Percentiles rank a stretch among this genome's conserved stretches.
Conservation (phyloP, 2,329 filamentous ascomycete genomes). For the Venturia carpophila region DNA sequence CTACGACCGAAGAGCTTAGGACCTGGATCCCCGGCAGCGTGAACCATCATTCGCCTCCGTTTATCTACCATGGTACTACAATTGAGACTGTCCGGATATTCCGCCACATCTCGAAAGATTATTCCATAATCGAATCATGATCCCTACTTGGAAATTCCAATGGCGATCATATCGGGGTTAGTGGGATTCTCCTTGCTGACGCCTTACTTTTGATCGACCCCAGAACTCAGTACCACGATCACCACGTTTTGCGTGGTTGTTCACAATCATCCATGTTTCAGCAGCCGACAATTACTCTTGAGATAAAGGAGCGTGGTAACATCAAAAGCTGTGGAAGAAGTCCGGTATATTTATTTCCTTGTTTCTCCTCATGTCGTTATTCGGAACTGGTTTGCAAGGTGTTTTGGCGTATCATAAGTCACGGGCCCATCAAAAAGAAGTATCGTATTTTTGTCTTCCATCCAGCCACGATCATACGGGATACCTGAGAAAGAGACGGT, state of each 20-base stretch:
- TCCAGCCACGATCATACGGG: neutral
- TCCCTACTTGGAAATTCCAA: neutral
- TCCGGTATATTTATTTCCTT: neutral
- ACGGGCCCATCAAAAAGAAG: neutral
- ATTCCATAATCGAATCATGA: neutral
- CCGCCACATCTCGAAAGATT: neutral
- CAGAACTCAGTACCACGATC: neutral
- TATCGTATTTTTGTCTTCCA: neutral
- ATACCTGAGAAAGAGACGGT: neutral
- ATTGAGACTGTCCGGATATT: neutral
- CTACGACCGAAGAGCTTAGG: slow-evolving; percentile 40
- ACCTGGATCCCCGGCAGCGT: slow-evolving; percentile 21
- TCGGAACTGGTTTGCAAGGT: neutral
- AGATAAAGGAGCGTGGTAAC: neutral
- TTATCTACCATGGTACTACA: neutral
- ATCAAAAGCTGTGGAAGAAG: neutral
- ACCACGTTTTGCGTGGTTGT: neutral
- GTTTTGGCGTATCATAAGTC: neutral
- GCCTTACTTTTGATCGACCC: neutral
- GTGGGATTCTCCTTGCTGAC: neutral
- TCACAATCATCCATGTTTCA: neutral
- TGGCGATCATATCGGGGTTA: neutral
- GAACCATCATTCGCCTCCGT: slow-evolving; percentile 7
- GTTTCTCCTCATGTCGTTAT: neutral
- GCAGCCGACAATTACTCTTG: neutral